A percentile compares a stretch with the other conserved stretches of the same genome.
Evolutionary conservation across 352 stramenopile genomes (phyloP).

Genomic region (Phytophthora hibernalis): DNA sequence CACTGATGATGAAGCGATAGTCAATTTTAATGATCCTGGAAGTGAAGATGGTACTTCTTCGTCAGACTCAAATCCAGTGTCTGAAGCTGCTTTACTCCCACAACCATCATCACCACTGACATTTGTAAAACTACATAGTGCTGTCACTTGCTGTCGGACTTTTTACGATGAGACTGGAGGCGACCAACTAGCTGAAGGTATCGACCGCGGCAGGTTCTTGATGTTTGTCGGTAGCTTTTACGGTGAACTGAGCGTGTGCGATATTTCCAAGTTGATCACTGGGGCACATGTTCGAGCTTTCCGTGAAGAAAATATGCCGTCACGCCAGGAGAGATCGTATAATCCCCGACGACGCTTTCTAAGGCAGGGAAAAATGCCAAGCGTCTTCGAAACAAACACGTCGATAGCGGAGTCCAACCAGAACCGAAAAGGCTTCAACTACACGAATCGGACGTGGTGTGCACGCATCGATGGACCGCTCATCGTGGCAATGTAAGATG

Average conservation of each 20-base stretch:
- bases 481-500: conserved; percentile 59
- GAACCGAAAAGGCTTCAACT: conserved; percentile 29
- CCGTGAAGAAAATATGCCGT: conserved; percentile 63
- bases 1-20: conserved; percentile 4
- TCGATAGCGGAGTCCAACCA: conserved; percentile 6
- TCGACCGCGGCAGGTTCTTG: conserved; percentile 57
- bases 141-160: conserved; percentile 56
- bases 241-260: conserved; percentile 57
- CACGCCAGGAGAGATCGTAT: conserved; percentile 64
- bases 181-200: conserved; percentile 55
- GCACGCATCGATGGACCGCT: conserved; percentile 59
- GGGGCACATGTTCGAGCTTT: conserved; percentile 54
- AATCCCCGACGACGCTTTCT: conserved; percentile 76
- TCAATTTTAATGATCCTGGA: not conserved
- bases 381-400: conserved; percentile 48
- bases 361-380: conserved; percentile 73
- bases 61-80: not conserved
- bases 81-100: not conserved
- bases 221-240: conserved; percentile 47
- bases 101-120: conserved; percentile 30
- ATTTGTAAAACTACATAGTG: conserved; percentile 30
- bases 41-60: not conserved
- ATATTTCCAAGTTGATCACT: conserved; percentile 61
- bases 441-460: conserved; percentile 42
- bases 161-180: conserved; percentile 74